Conservation (phyloP, 2,329 filamentous ascomycete species). For the Colletotrichum horii region DNA sequence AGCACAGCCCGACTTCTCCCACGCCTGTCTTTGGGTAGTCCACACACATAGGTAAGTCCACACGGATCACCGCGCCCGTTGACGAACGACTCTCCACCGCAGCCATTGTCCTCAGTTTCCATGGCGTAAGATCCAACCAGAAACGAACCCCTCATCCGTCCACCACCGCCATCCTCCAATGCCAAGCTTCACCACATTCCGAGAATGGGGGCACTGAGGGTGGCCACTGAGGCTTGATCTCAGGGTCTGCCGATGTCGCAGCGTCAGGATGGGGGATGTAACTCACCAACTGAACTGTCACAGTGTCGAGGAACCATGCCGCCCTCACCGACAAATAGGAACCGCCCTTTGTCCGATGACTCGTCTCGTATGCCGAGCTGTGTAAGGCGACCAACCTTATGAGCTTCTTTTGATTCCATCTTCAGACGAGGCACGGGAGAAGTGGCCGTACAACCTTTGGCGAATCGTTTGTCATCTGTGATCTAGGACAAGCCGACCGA, state of each 20-base stretch:
- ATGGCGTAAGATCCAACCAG: slow-evolving; percentile 12
- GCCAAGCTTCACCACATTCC: slow-evolving; percentile 4
- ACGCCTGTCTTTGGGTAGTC: not conserved
- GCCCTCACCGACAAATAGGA: not conserved
- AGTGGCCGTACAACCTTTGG: not conserved
- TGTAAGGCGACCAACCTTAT: not conserved
- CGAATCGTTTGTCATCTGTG: not conserved
- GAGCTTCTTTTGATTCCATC: not conserved
- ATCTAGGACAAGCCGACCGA: not conserved
- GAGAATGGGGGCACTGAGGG: not conserved
- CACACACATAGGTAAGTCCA: not conserved
- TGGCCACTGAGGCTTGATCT: not conserved
- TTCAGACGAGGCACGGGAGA: not conserved
- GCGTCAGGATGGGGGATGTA: not conserved
- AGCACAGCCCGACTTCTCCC: slow-evolving; percentile 15
- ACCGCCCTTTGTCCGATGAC: slow-evolving; percentile 9
- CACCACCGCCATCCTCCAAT: not conserved
- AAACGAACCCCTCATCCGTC: not conserved
- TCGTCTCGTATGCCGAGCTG: not conserved
- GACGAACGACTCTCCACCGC: not conserved
- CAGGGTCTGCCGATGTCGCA: slow-evolving; percentile 17
- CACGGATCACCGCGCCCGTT: not conserved
- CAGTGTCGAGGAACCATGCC: not conserved
- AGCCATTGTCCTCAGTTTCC: not conserved
- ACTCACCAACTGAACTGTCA: not conserved